phyloP scores from a whole-genome alignment of 495 filamentous ascomycete species.

The Oidiodendron maius region DNA sequence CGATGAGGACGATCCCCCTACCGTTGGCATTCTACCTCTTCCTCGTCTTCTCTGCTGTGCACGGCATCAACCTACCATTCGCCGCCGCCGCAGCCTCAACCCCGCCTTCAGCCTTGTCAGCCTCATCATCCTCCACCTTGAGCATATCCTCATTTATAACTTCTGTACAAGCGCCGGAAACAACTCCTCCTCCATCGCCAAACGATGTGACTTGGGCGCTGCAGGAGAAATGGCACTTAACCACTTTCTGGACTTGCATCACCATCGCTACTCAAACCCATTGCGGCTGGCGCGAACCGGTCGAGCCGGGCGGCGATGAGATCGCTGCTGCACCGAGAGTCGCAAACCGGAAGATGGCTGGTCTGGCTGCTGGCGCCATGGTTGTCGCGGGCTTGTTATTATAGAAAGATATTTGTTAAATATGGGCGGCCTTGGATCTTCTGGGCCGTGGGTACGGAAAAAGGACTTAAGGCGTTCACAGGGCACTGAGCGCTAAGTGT shows the following conservation, averaged over 20 bases:
- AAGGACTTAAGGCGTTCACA: too few species aligned
- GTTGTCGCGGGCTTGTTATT: constrained; percentile 5
- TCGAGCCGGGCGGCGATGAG: constrained; percentile 25
- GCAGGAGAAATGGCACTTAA: constrained; percentile 25
- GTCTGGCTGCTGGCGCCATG: not conserved
- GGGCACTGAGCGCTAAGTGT: too few species aligned
- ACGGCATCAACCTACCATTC: too few species aligned
- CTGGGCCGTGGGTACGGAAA: too few species aligned
- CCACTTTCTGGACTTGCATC: constrained; percentile 26
- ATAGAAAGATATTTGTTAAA: too few species aligned
- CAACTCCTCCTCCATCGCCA: constrained; percentile 3
- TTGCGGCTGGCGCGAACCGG: constrained; percentile 39
- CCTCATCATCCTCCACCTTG: not conserved
- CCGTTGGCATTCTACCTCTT: not conserved
- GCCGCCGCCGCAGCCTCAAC: not conserved
- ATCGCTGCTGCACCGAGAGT: constrained; percentile 13
- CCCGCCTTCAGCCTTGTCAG: not conserved
- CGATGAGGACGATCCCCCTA: not conserved
- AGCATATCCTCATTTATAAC: not conserved
- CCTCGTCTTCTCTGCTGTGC: not conserved
- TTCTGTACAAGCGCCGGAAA: not conserved
- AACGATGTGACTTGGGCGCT: not conserved
- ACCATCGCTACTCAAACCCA: constrained; percentile 22
- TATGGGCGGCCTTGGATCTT: too few species aligned
- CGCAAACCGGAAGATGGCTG: not conserved